These are phyloP conservation scores for Citrus unshiu DNA, from an alignment of 345 rosid genomes.

Conservation along the genomic window DNA sequence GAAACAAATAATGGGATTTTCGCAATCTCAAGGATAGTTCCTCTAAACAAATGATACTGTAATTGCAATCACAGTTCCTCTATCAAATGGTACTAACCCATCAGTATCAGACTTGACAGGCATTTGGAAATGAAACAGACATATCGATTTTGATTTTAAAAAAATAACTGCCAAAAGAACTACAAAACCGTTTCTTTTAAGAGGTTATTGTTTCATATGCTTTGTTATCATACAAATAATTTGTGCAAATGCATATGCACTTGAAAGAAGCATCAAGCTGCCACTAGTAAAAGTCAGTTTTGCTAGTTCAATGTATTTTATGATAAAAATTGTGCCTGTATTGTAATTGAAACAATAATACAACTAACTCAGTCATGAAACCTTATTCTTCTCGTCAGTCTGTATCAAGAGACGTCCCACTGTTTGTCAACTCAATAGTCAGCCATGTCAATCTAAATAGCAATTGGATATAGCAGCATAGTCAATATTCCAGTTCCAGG, in stretches of 20 bases:
- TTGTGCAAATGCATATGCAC: constrained; percentile 7
- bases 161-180: constrained; percentile 18
- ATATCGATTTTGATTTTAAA: background rate
- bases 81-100: background rate
- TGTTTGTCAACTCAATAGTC: constrained; percentile 8
- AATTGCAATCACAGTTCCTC: background rate
- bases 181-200: constrained; percentile 17
- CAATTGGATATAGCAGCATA: constrained; percentile 1
- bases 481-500: constrained; percentile 54
- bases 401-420: constrained; percentile 7
- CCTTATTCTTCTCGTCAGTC: constrained; percentile 23
- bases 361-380: constrained; percentile 9
- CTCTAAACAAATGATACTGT: background rate
- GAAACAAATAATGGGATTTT: background rate
- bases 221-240: constrained; percentile 30
- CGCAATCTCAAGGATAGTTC: background rate
- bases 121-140: background rate
- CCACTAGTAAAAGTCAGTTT: constrained; percentile 25
- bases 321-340: constrained; percentile 7
- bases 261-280: constrained; percentile 21
- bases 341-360: constrained; percentile 9
- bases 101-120: background rate
- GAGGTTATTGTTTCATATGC: constrained; percentile 17
- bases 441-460: constrained; percentile 24
- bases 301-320: constrained; percentile 17